A percentile compares a stretch with the other conserved stretches of the same genome.
Evolutionary conservation across 192 early-diverging fungal genomes (phyloP).

Genomic region (Gonapodya prolifera): DNA sequence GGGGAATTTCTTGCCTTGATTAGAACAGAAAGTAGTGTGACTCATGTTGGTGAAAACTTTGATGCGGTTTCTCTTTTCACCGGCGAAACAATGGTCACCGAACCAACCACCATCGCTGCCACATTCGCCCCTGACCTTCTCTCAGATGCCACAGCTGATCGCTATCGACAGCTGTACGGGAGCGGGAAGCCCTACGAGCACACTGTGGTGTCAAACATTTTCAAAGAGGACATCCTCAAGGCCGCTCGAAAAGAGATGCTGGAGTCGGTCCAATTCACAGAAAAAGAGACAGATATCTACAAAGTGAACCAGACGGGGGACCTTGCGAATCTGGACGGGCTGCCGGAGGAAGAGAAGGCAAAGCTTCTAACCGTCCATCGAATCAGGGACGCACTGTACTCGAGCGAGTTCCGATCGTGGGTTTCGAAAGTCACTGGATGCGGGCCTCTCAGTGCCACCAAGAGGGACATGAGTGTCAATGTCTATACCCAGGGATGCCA

Average conservation of each 20-base stretch:
- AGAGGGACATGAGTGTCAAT: conserved; percentile 64
- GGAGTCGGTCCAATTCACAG: conserved; percentile 47
- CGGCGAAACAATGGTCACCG: no score
- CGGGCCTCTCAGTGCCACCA: conserved; percentile 49
- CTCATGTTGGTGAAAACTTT: no score
- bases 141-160: no score
- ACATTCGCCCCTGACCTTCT: no score
- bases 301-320: conserved; percentile 61
- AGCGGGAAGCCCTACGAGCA: conserved; percentile 49
- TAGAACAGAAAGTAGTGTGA: no score
- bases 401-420: conserved; percentile 54
- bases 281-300: conserved; percentile 81
- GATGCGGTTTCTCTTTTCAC: no score
- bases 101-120: no score
- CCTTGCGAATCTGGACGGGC: conserved; percentile 68
- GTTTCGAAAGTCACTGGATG: conserved; percentile 52
- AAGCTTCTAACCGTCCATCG: conserved; percentile 39
- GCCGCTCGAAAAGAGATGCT: conserved; percentile 53
- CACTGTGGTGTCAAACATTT: conserved; percentile 42
- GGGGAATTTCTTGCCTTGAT: no score
- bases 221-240: conserved; percentile 43
- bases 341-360: conserved; percentile 36
- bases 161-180: conserved; percentile 10
- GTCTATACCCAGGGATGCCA: conserved; percentile 58
- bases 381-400: conserved; percentile 64